Percentiles rank a stretch among this genome's conserved stretches.
These are phyloP conservation scores for Zymoseptoria crescenta DNA, from an alignment of 2,329 filamentous ascomycete species.

Conservation along the genomic window DNA sequence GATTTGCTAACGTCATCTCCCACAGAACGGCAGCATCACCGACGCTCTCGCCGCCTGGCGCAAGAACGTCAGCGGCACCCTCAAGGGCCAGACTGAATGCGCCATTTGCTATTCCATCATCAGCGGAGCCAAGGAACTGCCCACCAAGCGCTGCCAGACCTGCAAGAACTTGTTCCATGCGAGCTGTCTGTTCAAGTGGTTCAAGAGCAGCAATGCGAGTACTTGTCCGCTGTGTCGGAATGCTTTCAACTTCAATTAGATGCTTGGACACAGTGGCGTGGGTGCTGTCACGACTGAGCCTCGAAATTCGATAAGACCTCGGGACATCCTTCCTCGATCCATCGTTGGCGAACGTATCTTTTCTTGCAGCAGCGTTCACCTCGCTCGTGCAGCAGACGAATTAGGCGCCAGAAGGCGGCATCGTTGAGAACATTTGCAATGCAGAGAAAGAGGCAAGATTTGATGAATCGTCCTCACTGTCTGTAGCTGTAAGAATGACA, in stretches of 20 bases:
- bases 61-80: constrained; percentile 74
- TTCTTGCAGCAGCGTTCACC: too few species aligned
- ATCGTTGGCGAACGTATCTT: too few species aligned
- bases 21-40: constrained; percentile 69
- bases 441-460: too few species aligned
- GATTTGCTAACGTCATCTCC: constrained; percentile 3
- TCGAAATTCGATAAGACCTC: too few species aligned
- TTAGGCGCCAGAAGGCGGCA: too few species aligned
- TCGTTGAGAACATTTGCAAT: too few species aligned
- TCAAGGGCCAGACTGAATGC: constrained; percentile 91
- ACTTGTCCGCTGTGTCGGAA: constrained; percentile 91
- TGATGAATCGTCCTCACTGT: too few species aligned
- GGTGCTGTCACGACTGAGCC: not conserved
- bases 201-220: constrained; percentile 84
- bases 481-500: too few species aligned
- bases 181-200: constrained; percentile 91
- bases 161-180: constrained; percentile 93
- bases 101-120: constrained; percentile 88
- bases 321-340: too few species aligned
- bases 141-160: constrained; percentile 82
- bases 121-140: constrained; percentile 76
- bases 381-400: too few species aligned
- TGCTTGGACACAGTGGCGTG: not conserved
- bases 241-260: constrained; percentile 60
- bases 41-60: constrained; percentile 82